These are phyloP conservation scores for Teunomyces tritomae DNA, from an alignment of 805 yeast genomes.

Conservation along the genomic window DNA sequence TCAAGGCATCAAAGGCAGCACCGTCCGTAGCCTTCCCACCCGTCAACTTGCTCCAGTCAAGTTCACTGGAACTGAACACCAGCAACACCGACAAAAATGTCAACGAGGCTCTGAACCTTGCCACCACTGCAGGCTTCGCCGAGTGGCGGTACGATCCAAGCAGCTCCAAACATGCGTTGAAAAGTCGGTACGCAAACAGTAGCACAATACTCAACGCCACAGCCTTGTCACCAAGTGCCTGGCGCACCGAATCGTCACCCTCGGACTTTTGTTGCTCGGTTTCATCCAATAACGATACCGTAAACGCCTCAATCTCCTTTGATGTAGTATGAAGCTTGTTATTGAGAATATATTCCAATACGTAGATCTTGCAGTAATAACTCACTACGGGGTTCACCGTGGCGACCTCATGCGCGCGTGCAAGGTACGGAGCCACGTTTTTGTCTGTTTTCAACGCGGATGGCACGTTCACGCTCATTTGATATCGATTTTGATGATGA, in stretches of 20 bases:
- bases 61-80: slow-evolving; percentile 24
- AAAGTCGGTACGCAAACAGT: slow-evolving; percentile 35
- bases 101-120: slow-evolving; percentile 35
- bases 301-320: slow-evolving; percentile 55
- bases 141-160: slow-evolving; percentile 7
- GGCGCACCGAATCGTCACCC: slow-evolving; percentile 39
- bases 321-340: slow-evolving; percentile 56
- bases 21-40: slow-evolving; percentile 29
- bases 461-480: slow-evolving; percentile 16
- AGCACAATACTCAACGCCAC: slow-evolving; percentile 27
- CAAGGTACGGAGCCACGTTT: slow-evolving; percentile 45
- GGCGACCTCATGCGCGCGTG: slow-evolving; percentile 57
- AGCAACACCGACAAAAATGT: slow-evolving; percentile 30
- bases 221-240: slow-evolving; percentile 54
- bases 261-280: slow-evolving; percentile 60
- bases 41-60: slow-evolving; percentile 33
- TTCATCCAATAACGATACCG: slow-evolving; percentile 61
- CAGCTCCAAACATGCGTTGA: slow-evolving; percentile 29
- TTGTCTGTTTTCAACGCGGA: slow-evolving; percentile 31
- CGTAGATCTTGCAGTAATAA: slow-evolving; percentile 66
- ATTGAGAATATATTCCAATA: slow-evolving; percentile 68
- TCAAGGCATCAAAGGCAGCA: slow-evolving; percentile 23
- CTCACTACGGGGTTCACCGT: slow-evolving; percentile 63
- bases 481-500: slow-evolving; percentile 1
- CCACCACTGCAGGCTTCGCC: slow-evolving; percentile 17